Conservation (phyloP, 2,329 filamentous ascomycete genomes). For the Fusarium albidum region DNA sequence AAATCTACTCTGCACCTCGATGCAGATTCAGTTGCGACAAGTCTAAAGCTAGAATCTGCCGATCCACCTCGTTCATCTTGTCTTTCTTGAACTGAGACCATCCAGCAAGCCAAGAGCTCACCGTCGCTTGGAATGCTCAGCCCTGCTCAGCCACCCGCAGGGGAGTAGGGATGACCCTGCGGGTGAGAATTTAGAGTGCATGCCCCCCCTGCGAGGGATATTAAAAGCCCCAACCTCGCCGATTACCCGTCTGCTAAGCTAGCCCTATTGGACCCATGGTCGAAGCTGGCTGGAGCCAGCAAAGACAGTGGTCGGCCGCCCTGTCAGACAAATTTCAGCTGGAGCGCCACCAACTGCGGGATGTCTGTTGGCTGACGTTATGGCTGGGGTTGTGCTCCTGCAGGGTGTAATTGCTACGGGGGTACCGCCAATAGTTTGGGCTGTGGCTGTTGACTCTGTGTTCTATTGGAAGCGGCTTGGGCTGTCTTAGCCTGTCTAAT, state of each 20-base stretch:
- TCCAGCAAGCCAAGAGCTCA: too few species aligned
- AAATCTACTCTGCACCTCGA: too few species aligned
- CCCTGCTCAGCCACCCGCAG: slow-evolving; percentile 3
- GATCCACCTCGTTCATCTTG: too few species aligned
- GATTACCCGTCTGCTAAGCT: too few species aligned
- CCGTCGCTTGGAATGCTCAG: too few species aligned
- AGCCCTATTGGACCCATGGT: too few species aligned
- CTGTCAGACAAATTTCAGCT: slow-evolving; percentile 18
- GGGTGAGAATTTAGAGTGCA: slow-evolving; percentile 20
- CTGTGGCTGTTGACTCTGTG: slow-evolving; percentile 1
- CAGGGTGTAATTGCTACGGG: not conserved
- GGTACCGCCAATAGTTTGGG: not conserved
- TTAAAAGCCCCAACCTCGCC: not conserved
- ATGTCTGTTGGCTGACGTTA: slow-evolving; percentile 1
- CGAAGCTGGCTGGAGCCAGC: too few species aligned
- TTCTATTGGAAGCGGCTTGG: slow-evolving; percentile 12
- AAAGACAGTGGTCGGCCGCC: not conserved
- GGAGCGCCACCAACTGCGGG: not conserved
- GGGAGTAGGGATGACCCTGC: not conserved
- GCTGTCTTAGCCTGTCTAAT: not conserved
- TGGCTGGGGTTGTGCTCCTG: not conserved
- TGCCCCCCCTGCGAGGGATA: not conserved
- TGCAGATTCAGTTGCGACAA: too few species aligned
- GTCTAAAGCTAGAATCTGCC: too few species aligned
- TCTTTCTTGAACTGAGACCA: too few species aligned